phyloP scores from a whole-genome alignment of 179 eudicot species.

The Camellia oleifera region DNA sequence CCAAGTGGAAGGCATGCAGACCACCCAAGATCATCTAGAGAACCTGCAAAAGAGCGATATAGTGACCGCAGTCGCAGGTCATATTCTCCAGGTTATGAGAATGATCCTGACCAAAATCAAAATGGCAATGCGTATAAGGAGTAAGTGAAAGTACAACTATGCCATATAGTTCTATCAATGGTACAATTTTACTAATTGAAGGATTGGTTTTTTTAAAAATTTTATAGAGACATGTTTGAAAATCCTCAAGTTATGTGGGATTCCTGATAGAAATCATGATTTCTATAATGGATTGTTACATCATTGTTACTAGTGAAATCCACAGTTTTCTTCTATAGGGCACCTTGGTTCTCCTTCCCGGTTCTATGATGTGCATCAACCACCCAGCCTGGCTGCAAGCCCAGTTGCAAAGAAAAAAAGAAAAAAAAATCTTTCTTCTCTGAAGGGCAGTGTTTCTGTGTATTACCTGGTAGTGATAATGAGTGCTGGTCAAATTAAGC shows the following conservation, averaged over 20 bases:
- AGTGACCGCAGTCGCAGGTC: conserved; percentile 33
- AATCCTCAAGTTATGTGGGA: background rate
- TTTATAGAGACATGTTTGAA: background rate
- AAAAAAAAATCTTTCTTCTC: background rate
- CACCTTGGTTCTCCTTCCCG: too few species aligned
- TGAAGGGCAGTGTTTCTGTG: background rate
- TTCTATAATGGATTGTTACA: background rate
- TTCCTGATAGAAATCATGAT: background rate
- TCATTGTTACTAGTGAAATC: background rate
- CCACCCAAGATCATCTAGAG: conserved; percentile 43
- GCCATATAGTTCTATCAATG: background rate
- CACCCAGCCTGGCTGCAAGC: too few species aligned
- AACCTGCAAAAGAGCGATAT: conserved; percentile 34
- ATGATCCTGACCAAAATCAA: conserved; percentile 25
- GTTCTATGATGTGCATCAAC: too few species aligned
- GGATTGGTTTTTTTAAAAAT: background rate
- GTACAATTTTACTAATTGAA: background rate
- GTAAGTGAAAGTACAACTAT: conserved; percentile 9
- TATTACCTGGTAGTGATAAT: background rate
- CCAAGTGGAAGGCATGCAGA: conserved; percentile 52
- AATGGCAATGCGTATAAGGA: conserved; percentile 36
- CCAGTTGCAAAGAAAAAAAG: background rate
- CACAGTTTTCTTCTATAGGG: background rate
- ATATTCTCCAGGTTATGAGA: conserved; percentile 41
- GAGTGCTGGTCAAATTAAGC: background rate